Evolutionary conservation across 768 basidiomycete genomes (phyloP), one percentile per base, ranked within the genome.

Genomic region (Cantharellus anzutake): DNA sequence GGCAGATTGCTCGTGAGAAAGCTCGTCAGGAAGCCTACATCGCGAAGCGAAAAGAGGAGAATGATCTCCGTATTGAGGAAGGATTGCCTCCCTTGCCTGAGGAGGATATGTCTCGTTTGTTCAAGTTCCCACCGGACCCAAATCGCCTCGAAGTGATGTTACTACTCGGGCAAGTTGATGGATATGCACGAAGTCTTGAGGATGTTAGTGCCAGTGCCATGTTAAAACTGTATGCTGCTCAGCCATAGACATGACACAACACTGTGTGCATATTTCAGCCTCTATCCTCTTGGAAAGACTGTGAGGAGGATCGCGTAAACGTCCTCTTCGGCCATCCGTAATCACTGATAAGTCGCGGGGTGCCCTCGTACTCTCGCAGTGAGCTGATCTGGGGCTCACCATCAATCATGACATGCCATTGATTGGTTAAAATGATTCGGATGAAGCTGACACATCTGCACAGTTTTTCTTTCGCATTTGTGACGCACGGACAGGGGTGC

Each of bases 31-130:
- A 96, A 60, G 75, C 76, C 58, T 83, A 84, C 67, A 71, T 92
- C 59, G 77, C 79, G 66, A 92, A 91, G 71, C 81, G 90, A 60
- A 87, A 84, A 68, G 92, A 94, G 69, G 92, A 96, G 72, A 94
- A 88, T 66, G 77, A 76, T 42, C 73, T 73, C 57, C 79, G 92
- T 51, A 76, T 84, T 63, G 82, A 81, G 42, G 87, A 91, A 66
- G 92, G 92, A 7, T 73, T 93, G 57, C 79, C 80, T 35, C 88
- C 92, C 63, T 74, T 93, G 38, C 91, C 92, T 1, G 85, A 90
- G 70, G 86, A 94, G 68, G 85, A 90, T 66, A 79, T 89, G 41
- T 76, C 79, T 66, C 77, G 90, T 63, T 67, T 91, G 68, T 91
- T 90, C 76, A 90, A 85, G 73, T 86, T 91, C 42, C 86, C 90